These are phyloP conservation scores for Pseudogymnoascus sp. DNA, from an alignment of 2,329 filamentous ascomycete species.

Conservation along the genomic window DNA sequence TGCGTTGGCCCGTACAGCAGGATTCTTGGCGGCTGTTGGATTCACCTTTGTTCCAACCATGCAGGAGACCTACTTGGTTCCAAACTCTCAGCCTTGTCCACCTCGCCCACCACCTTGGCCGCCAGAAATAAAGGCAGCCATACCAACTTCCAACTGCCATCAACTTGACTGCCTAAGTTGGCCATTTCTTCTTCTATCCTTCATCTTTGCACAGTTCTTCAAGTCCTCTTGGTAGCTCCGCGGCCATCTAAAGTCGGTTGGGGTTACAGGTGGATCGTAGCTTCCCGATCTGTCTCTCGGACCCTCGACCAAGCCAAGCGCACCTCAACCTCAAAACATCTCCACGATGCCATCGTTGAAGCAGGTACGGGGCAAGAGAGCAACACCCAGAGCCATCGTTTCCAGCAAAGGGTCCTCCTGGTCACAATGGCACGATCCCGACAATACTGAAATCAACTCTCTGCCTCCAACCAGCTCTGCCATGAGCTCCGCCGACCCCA, in stretches of 20 bases:
- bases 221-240: not conserved
- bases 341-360: not conserved
- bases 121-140: not conserved
- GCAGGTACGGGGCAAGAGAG: not conserved
- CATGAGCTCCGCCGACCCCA: not conserved
- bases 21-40: not conserved
- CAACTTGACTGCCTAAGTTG: not conserved
- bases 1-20: not conserved
- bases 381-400: conserved; percentile 8
- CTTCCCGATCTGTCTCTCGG: not conserved
- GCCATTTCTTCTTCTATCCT: not conserved
- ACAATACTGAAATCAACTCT: not conserved
- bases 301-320: not conserved
- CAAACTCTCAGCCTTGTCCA: conserved; percentile 4
- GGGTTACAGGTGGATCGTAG: conserved; percentile 6
- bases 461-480: not conserved
- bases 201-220: not conserved
- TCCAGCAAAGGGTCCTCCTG: not conserved
- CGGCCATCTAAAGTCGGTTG: not conserved
- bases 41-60: not conserved
- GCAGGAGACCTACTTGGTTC: not conserved
- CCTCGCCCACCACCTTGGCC: not conserved
- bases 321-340: conserved; percentile 4
- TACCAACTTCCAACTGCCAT: not conserved
- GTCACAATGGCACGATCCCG: not conserved